Conservation (phyloP, 768 basidiomycete species). For the Hericium coralloides region DNA sequence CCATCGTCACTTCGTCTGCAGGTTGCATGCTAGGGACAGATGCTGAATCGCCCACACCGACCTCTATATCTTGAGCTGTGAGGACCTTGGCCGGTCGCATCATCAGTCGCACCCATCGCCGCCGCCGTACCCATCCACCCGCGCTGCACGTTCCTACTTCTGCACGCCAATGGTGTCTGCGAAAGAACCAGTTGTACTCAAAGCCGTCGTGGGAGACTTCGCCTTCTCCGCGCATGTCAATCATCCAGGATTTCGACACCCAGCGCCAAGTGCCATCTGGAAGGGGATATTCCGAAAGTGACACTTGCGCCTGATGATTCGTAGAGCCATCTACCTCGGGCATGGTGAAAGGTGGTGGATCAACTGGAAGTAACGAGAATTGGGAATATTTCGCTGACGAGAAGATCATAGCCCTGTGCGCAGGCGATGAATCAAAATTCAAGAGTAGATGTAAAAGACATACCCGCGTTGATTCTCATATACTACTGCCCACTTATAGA, state of each 20-base stretch:
- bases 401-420: constrained; percentile 50
- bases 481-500: constrained; percentile 68
- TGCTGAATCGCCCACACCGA: not conserved
- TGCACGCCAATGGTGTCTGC: constrained; percentile 56
- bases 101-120: constrained; percentile 84
- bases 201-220: constrained; percentile 78
- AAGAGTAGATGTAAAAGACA: not conserved
- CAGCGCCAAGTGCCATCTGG: constrained; percentile 78
- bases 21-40: not conserved
- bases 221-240: constrained; percentile 79
- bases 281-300: constrained; percentile 56
- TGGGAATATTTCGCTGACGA: constrained; percentile 66
- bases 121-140: constrained; percentile 68
- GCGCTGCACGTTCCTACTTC: constrained; percentile 48
- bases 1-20: not conserved
- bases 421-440: not conserved
- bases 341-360: constrained; percentile 67
- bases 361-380: constrained; percentile 57
- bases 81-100: constrained; percentile 44
- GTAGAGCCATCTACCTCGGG: constrained; percentile 27
- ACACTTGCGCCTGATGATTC: constrained; percentile 42
- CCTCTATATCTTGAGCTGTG: not conserved
- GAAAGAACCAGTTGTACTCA: constrained; percentile 79
- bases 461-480: constrained; percentile 85
- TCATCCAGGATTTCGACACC: constrained; percentile 78